Evolutionary conservation across 1,139 yeast genomes (phyloP).

Genomic region (Debaryomyces psychrophilus): DNA sequence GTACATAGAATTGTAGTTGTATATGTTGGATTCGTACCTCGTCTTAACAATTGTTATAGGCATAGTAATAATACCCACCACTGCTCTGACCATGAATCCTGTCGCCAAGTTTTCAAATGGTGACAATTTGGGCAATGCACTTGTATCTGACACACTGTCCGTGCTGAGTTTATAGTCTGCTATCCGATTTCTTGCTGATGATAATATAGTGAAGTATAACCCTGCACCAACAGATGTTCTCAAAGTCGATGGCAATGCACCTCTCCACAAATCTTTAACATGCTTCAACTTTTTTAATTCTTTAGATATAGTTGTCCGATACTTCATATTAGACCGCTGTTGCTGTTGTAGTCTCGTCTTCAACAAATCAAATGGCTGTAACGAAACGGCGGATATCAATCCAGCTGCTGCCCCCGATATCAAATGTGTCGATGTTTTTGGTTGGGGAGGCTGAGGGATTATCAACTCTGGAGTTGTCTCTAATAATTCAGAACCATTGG

Average conservation of each 20-base stretch:
- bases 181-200: slow-evolving; percentile 58
- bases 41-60: slow-evolving; percentile 96
- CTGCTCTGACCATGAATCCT: slow-evolving; percentile 79
- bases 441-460: slow-evolving; percentile 10
- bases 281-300: slow-evolving; percentile 53
- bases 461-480: neutral
- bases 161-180: slow-evolving; percentile 34
- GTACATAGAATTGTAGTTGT: slow-evolving; percentile 64
- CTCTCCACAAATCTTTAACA: slow-evolving; percentile 77
- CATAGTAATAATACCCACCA: slow-evolving; percentile 91
- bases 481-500: neutral
- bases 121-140: slow-evolving; percentile 68
- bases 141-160: slow-evolving; percentile 21
- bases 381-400: slow-evolving; percentile 72
- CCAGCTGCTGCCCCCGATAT: slow-evolving; percentile 90
- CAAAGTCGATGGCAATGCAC: slow-evolving; percentile 86
- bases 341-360: slow-evolving; percentile 90
- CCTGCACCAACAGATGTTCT: slow-evolving; percentile 93
- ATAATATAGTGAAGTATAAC: slow-evolving; percentile 73
- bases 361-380: slow-evolving; percentile 89
- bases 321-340: slow-evolving; percentile 38
- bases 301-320: slow-evolving; percentile 38
- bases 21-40: slow-evolving; percentile 78
- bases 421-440: slow-evolving; percentile 49
- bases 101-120: slow-evolving; percentile 70